phyloP scores from a whole-genome alignment of 129 eudicot genomes.

The Chrysanthemum makinoi region DNA sequence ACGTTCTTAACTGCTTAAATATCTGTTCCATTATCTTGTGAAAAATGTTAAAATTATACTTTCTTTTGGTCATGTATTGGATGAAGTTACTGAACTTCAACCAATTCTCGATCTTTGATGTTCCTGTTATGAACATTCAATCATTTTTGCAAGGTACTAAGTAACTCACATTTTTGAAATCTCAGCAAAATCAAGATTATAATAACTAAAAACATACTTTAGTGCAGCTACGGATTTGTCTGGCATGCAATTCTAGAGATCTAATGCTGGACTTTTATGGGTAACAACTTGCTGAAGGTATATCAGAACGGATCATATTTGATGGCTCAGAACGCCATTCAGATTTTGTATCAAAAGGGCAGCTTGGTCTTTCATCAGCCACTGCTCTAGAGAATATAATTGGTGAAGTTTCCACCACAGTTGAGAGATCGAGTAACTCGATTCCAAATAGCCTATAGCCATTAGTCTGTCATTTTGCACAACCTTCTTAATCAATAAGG shows the following conservation, averaged over 20 bases:
- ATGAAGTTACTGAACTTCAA: too few species aligned
- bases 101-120: too few species aligned
- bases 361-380: constrained; percentile 45
- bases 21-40: too few species aligned
- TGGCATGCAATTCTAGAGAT: constrained; percentile 5
- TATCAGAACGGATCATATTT: constrained; percentile 46
- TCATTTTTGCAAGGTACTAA: neutral
- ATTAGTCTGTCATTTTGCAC: constrained; percentile 65
- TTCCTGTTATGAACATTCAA: neutral
- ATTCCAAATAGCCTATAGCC: constrained; percentile 90
- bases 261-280: constrained; percentile 73
- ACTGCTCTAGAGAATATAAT: constrained; percentile 30
- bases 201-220: too few species aligned
- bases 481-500: constrained; percentile 35
- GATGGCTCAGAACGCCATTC: constrained; percentile 58
- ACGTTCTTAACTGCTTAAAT: too few species aligned
- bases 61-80: too few species aligned
- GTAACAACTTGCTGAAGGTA: constrained; percentile 69
- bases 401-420: constrained; percentile 47
- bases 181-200: neutral
- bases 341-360: constrained; percentile 54
- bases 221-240: too few species aligned
- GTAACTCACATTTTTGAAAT: neutral
- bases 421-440: constrained; percentile 63
- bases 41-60: too few species aligned